Conservation (phyloP, 2,329 filamentous ascomycete genomes). For the Colletotrichum lini region DNA sequence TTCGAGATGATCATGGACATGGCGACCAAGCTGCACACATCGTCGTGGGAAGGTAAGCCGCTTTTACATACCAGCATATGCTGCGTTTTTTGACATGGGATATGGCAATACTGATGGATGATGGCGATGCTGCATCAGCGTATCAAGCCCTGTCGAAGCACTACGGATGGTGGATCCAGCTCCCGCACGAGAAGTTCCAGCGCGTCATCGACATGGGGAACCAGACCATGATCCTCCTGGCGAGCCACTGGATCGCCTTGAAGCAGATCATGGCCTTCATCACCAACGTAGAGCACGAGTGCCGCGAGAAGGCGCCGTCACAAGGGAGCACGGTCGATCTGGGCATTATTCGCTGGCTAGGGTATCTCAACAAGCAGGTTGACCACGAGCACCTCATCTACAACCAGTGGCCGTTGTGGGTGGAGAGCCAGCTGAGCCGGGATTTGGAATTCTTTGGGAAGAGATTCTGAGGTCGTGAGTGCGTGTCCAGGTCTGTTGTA, state of each 20-base stretch:
- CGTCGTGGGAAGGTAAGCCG: slow-evolving; percentile 66
- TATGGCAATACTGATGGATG: neutral
- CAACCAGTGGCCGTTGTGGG: slow-evolving; percentile 70
- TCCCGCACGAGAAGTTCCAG: slow-evolving; percentile 67
- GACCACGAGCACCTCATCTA: slow-evolving; percentile 60
- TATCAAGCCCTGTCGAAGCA: slow-evolving; percentile 65
- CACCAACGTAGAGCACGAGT: slow-evolving; percentile 56
- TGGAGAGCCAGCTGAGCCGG: slow-evolving; percentile 63
- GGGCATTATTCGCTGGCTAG: slow-evolving; percentile 66
- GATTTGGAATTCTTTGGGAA: slow-evolving; percentile 64
- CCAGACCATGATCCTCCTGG: slow-evolving; percentile 63
- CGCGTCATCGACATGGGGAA: slow-evolving; percentile 63
- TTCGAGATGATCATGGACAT: slow-evolving; percentile 61
- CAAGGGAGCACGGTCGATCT: slow-evolving; percentile 52
- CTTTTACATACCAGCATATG: neutral
- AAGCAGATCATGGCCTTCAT: slow-evolving; percentile 69
- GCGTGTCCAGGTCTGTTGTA: no score
- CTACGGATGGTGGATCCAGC: slow-evolving; percentile 72
- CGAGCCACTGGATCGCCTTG: slow-evolving; percentile 68
- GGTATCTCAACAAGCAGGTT: slow-evolving; percentile 63
- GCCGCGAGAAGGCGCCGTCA: slow-evolving; percentile 49
- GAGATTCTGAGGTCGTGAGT: slow-evolving; percentile 35
- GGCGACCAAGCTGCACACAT: slow-evolving; percentile 65
- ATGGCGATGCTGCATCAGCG: slow-evolving; percentile 51
- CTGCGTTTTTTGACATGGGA: neutral